phyloP scores from a whole-genome alignment of 2,329 filamentous ascomycete species.

The Trichoderma sp. region DNA sequence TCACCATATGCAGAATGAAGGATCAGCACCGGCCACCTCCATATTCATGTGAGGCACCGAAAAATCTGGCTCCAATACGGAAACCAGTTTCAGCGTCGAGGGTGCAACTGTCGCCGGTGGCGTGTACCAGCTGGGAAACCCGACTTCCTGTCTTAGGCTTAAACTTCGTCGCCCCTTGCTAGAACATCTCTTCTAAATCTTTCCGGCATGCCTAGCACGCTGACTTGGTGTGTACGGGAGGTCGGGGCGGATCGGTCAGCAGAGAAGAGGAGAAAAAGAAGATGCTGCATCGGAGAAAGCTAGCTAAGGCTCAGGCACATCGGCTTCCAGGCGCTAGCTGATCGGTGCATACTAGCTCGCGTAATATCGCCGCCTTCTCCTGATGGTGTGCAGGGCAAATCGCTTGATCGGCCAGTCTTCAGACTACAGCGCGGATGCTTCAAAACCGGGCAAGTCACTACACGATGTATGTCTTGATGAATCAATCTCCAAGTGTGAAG shows the following conservation, averaged over 20 bases:
- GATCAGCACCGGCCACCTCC: not conserved
- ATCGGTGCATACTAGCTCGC: constrained; percentile 7
- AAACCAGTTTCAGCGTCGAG: not conserved
- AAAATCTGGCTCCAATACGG: not conserved
- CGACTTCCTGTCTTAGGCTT: constrained; percentile 16
- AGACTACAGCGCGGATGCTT: not conserved
- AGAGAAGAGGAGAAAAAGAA: not conserved
- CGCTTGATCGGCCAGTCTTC: not conserved
- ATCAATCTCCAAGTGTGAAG: not conserved
- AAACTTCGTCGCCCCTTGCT: not conserved
- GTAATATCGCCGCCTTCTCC: not conserved
- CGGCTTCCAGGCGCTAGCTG: constrained; percentile 6
- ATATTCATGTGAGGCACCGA: not conserved
- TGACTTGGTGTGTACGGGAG: not conserved
- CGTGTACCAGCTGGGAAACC: constrained; percentile 17
- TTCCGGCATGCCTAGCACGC: not conserved
- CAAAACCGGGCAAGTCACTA: not conserved
- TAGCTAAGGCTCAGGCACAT: constrained; percentile 9
- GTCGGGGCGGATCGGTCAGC: not conserved
- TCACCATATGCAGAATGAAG: not conserved
- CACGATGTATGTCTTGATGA: not conserved
- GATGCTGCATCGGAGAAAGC: constrained; percentile 6
- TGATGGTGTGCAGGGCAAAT: constrained; percentile 5
- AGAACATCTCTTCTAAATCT: not conserved
- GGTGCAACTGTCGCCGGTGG: not conserved